Percentiles rank a stretch among this genome's conserved stretches.
Conservation (phyloP, 305 asterid species). For the Plantago coronopus region DNA sequence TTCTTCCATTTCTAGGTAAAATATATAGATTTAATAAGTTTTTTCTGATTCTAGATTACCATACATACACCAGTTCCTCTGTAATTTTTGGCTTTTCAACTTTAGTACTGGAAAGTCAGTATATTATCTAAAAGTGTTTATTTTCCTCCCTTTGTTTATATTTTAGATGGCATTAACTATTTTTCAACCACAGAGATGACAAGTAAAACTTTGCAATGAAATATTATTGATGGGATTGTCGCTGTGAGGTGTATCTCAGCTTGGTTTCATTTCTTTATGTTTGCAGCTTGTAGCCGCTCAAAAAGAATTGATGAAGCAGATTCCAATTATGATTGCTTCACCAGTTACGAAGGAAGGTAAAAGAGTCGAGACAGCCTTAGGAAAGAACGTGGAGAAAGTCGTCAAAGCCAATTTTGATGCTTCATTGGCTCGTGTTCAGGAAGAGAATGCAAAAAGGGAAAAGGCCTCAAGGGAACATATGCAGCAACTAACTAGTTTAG, state of each 20-base stretch:
- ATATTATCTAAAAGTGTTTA: not conserved
- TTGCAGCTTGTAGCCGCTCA: conserved; percentile 55
- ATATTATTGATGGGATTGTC: not conserved
- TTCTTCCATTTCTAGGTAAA: no score
- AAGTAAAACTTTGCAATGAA: conserved; percentile 8
- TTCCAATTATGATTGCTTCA: conserved; percentile 46
- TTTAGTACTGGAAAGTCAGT: not conserved
- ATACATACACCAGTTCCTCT: no score
- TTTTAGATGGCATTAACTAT: not conserved
- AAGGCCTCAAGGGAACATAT: conserved; percentile 60
- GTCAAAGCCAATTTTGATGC: conserved; percentile 78
- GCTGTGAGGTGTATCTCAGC: conserved; percentile 16
- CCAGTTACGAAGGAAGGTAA: conserved; percentile 77
- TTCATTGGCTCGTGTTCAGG: conserved; percentile 77
- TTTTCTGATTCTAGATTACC: no score
- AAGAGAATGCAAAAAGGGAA: conserved; percentile 76
- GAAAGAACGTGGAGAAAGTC: conserved; percentile 63
- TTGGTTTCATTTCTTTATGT: conserved; percentile 22
- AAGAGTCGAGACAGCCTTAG: conserved; percentile 74
- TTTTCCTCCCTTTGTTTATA: not conserved
- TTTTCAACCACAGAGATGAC: not conserved
- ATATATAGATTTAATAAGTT: no score
- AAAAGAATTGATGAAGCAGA: conserved; percentile 80
- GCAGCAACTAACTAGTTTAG: conserved; percentile 53
- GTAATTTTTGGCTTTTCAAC: not conserved